A percentile compares a stretch with the other conserved stretches of the same genome.
Evolutionary conservation across 441 rosid genomes (phyloP).

Genomic region (Pelargonium australe): DNA sequence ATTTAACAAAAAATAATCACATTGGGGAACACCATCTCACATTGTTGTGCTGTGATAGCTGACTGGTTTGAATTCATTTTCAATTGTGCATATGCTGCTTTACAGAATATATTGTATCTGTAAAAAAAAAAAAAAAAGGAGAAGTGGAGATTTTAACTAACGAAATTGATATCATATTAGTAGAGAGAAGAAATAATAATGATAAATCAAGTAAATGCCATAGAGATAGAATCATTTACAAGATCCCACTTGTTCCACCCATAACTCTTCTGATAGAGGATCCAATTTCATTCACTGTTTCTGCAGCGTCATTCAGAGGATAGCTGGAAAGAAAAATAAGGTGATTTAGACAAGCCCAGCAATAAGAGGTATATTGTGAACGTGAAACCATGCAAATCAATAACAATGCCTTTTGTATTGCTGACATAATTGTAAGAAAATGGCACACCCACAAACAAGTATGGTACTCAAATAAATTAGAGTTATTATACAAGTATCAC

Average conservation of each 20-base stretch:
- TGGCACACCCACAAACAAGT: not conserved
- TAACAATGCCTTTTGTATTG: not conserved
- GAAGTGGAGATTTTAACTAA: not conserved
- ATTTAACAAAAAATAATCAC: not conserved
- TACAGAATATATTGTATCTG: slow-evolving; percentile 77
- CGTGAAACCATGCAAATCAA: not conserved
- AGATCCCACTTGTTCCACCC: slow-evolving; percentile 97
- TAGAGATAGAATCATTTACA: slow-evolving; percentile 39
- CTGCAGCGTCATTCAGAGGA: slow-evolving; percentile 87
- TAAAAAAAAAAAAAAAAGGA: slow-evolving; percentile 14
- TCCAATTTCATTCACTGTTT: slow-evolving; percentile 86
- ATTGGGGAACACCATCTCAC: slow-evolving; percentile 41
- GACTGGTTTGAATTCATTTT: slow-evolving; percentile 43
- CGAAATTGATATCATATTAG: not conserved
- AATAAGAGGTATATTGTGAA: not conserved
- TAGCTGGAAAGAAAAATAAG: slow-evolving; percentile 48
- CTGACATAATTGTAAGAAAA: not conserved
- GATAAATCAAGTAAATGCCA: slow-evolving; percentile 11
- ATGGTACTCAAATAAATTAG: not conserved
- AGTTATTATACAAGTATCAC: not conserved
- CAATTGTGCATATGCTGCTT: slow-evolving; percentile 78
- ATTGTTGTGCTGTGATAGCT: slow-evolving; percentile 54
- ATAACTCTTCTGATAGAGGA: slow-evolving; percentile 73
- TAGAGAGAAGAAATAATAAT: not conserved
- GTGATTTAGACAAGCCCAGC: slow-evolving; percentile 10